Percentiles rank a stretch among this genome's conserved stretches.
Conservation (phyloP, 805 yeast species). For the Clavispora fructus region DNA sequence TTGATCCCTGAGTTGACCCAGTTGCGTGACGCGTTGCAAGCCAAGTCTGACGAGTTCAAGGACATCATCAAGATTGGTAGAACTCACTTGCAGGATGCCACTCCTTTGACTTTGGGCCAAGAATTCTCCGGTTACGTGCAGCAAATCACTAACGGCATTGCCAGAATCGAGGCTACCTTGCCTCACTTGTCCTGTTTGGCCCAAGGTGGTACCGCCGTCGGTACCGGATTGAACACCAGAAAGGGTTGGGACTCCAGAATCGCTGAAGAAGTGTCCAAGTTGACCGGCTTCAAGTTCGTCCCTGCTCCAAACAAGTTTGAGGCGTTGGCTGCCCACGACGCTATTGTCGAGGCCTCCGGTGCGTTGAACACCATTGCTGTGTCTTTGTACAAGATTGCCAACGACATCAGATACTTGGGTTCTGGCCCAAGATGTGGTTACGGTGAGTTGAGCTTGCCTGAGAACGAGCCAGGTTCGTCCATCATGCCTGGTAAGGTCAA, state of each 20-base stretch:
- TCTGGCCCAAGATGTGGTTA: slow-evolving; percentile 99
- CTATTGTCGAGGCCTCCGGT: slow-evolving; percentile 95
- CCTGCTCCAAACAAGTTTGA: slow-evolving; percentile 99
- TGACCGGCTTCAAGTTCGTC: slow-evolving; percentile 83
- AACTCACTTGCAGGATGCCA: slow-evolving; percentile 98
- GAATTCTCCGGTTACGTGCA: slow-evolving; percentile 96
- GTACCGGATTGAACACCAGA: slow-evolving; percentile 94
- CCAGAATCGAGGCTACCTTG: slow-evolving; percentile 71
- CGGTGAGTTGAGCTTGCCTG: slow-evolving; percentile 92
- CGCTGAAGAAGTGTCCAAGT: slow-evolving; percentile 77
- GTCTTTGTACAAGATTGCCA: slow-evolving; percentile 92
- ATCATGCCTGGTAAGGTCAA: slow-evolving; percentile 99
- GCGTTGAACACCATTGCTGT: slow-evolving; percentile 93
- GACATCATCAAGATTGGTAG: slow-evolving; percentile 97
- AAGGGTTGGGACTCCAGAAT: slow-evolving; percentile 83
- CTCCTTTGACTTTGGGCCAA: slow-evolving; percentile 96
- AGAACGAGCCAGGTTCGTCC: slow-evolving; percentile 98
- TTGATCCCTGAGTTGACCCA: slow-evolving; percentile 76
- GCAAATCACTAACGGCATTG: slow-evolving; percentile 87
- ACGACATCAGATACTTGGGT: slow-evolving; percentile 96
- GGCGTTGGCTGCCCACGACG: slow-evolving; percentile 98
- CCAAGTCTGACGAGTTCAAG: slow-evolving; percentile 76
- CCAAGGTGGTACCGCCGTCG: slow-evolving; percentile 99
- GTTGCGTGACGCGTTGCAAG: slow-evolving; percentile 72
- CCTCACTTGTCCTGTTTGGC: slow-evolving; percentile 80